A percentile compares a stretch with the other conserved stretches of the same genome.
Conservation (phyloP, 1,284 basidiomycete genomes). For the Pholiota adiposa region DNA sequence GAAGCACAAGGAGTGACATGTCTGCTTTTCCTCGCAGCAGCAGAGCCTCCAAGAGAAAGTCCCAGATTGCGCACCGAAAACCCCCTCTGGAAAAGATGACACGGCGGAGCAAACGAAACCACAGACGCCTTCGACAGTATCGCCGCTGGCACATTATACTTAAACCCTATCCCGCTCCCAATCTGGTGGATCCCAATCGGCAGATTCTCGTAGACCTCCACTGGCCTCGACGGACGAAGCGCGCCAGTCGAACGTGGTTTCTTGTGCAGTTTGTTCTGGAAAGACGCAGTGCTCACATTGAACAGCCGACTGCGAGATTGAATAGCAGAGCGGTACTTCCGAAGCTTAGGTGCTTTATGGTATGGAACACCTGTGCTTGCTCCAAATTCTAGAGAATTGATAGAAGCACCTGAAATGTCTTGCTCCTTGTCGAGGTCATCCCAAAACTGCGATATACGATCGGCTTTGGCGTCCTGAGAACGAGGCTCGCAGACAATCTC, state of each 20-base stretch:
- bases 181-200: constrained; percentile 54
- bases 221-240: constrained; percentile 19
- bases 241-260: constrained; percentile 24
- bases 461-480: constrained; percentile 2
- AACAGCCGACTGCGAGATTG: constrained; percentile 33
- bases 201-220: constrained; percentile 34
- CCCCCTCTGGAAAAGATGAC: constrained; percentile 32
- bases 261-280: constrained; percentile 44
- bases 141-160: constrained; percentile 39
- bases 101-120: constrained; percentile 35
- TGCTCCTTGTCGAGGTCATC: constrained; percentile 29
- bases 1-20: not conserved
- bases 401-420: constrained; percentile 17
- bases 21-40: constrained; percentile 13
- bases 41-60: constrained; percentile 18
- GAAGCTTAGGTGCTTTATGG: constrained; percentile 30
- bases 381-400: constrained; percentile 27
- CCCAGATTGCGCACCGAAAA: constrained; percentile 30
- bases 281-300: constrained; percentile 36
- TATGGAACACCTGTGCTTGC: constrained; percentile 17
- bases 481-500: not conserved
- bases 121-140: constrained; percentile 39
- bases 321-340: constrained; percentile 35
- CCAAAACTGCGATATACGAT: constrained; percentile 27
- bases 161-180: constrained; percentile 60